phyloP scores from a whole-genome alignment of 129 eudicot species.

The Flaveria ramosissima region DNA sequence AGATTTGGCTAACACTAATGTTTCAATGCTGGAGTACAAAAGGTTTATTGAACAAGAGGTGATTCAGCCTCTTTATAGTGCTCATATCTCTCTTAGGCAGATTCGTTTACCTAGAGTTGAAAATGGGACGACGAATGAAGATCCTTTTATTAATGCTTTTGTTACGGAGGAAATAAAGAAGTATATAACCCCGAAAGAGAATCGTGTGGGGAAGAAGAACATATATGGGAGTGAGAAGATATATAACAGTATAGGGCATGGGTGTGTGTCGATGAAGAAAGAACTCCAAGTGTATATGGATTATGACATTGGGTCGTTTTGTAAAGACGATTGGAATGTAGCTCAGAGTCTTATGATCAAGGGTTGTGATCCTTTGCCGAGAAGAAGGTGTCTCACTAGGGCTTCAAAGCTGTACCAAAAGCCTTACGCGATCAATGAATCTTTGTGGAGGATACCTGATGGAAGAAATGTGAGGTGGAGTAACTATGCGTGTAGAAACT shows the following conservation, averaged over 20 bases:
- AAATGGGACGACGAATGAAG: constrained; percentile 51
- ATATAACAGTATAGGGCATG: constrained; percentile 85
- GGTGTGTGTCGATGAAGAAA: constrained; percentile 73
- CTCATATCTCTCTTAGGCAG: constrained; percentile 90
- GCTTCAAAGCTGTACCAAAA: constrained; percentile 81
- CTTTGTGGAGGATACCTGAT: constrained; percentile 82
- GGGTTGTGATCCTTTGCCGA: constrained; percentile 95
- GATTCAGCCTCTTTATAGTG: constrained; percentile 75
- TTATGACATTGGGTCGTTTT: constrained; percentile 88
- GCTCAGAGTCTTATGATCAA: constrained; percentile 83
- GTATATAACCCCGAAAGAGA: constrained; percentile 88
- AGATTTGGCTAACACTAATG: constrained; percentile 37
- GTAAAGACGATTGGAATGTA: constrained; percentile 90
- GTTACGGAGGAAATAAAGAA: constrained; percentile 81
- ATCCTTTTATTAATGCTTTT: constrained; percentile 78
- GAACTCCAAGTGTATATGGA: constrained; percentile 93
- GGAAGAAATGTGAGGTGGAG: constrained; percentile 92
- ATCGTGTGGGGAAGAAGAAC: constrained; percentile 62
- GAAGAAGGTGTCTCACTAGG: constrained; percentile 89
- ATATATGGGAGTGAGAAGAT: constrained; percentile 64
- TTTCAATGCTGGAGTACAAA: constrained; percentile 61
- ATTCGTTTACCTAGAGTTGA: constrained; percentile 70
- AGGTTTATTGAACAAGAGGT: constrained; percentile 74
- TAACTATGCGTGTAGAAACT: constrained; percentile 70
- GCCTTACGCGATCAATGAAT: constrained; percentile 83